Evolutionary conservation across 805 yeast species (phyloP), one percentile per base, ranked within the genome.

Genomic region (Yamadazyma scolyti): DNA sequence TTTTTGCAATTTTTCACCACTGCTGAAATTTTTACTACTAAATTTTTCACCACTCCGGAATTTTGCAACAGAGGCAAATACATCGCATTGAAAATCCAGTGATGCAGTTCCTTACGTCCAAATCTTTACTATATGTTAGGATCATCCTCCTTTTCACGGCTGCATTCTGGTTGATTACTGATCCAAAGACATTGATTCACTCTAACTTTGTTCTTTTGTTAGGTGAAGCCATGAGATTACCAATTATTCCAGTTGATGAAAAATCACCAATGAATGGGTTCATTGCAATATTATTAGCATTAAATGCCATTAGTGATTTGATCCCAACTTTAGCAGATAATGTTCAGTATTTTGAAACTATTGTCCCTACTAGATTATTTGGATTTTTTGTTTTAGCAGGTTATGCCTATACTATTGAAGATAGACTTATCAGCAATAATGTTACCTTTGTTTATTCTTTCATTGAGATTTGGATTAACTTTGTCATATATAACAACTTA

Each of bases 391-490:
- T 50, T 0, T 42, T 79, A 21, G 77, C 75, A 6, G 65, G 65
- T 4, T 67, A 65, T 40, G 54, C 78, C 16, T 77, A 75, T 46
- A 31, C 70, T 24, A 67, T 68, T 33, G 56, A 57, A n/a, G 52
- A 59, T 25, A 63, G 68, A 13, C 51, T 58, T 15, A 36, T 81
- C n/a, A 75, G 81, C 47, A 81, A 81, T 55, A 78, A 76, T 47
- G 58, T 76, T 27, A 73, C 79, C 3, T 79, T 82, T 40, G 58
- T 71, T 4, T 79, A 71, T 47, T 53, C 75, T 18, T 79, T 82
- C 39, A 46, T 73, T 40, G 93, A 82, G 52, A 68, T 81, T 19
- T 82, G 89, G 87, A 62, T 77, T 46, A 76, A 79, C 45, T 75
- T 79, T 36, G 57, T 82, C 41, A 66, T 79, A 20, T 81, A 68